Base-by-base conservation (phyloP, 208 protist species). In the Trypanosoma rangeli region DNA sequence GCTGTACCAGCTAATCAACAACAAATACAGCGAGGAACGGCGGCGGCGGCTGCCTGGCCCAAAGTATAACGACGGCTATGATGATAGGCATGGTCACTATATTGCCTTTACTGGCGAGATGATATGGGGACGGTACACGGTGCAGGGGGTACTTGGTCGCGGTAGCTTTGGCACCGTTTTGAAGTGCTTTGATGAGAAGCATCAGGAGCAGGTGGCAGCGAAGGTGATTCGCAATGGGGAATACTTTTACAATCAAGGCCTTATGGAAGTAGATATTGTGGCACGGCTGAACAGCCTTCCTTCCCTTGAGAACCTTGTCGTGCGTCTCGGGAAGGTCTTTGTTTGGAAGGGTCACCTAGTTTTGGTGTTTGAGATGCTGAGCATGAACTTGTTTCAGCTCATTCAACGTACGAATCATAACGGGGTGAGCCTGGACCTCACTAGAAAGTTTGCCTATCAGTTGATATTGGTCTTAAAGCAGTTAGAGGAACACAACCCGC, bases 351-450 rank as follows among this genome's bases (percentile, higher is more conserved):
- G 88, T 63, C 98, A 99, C 76, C 70, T 98, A 22, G 98, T 98
- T 68, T 76, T 99, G 16, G 97, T 99, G 26, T 98, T 98, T 74
- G 98, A 99, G 82, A 83, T 99, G 49, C 86, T 99, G 26, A 98
- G 92, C 42, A 96, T 93, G 76, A 98, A 98, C 69, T 84, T 99
- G 13, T 99, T 98, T 75, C 92, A 99, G 64, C 86, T 99, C 20
- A 89, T 99, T 58, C 87, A 84, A 13, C 82, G 76, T 48, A 97
- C 92, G 0, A 81, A 93, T 63, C 94, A 88, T 75, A 94, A 91
- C 72, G 94, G 94, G 50, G 82, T 97, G 12, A 95, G 90, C 58
- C 78, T 97, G 28, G 84, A 92, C 50, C 69, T 96, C 22, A 89
- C 84, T 20, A 79, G 87, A 49, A 98, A 98, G 74, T 99, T 99